Evolutionary conservation across 2,329 filamentous ascomycete species (phyloP).

Genomic region (Plectosphaerella cucumerina): DNA sequence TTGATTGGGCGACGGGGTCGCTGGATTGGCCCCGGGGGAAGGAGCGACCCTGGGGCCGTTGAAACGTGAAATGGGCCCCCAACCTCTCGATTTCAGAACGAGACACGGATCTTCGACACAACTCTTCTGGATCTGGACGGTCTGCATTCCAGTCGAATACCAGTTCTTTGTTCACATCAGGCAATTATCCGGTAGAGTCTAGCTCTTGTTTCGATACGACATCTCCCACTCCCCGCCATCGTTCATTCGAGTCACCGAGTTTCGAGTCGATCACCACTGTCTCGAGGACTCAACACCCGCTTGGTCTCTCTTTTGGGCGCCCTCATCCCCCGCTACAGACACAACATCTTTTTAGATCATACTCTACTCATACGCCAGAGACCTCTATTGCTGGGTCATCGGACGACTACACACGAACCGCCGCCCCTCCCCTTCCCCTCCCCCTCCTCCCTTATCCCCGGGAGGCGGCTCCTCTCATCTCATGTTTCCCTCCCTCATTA

Average conservation of each 20-base stretch:
- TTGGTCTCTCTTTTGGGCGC: no score
- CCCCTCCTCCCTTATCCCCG: background rate
- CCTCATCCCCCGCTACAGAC: background rate
- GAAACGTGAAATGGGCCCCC: conserved; percentile 13
- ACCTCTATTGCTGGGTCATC: no score
- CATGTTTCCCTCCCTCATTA: conserved; percentile 54
- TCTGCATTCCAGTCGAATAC: no score
- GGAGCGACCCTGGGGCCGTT: no score
- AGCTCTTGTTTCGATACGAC: no score
- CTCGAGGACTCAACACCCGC: background rate
- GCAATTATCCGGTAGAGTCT: no score
- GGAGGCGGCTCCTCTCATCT: background rate
- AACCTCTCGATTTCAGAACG: conserved; percentile 27
- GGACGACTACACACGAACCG: background rate
- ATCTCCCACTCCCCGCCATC: no score
- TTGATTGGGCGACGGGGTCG: conserved; percentile 9
- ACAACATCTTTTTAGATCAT: background rate
- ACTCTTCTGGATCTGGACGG: no score
- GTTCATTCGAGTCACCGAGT: no score
- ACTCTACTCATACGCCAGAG: background rate
- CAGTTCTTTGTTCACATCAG: no score
- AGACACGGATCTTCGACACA: background rate
- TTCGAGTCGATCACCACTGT: background rate
- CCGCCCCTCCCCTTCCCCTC: background rate
- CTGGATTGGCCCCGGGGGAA: conserved; percentile 5